Evolutionary conservation across 2,329 filamentous ascomycete species (phyloP).

Genomic region (Calonectria hongkongensis): DNA sequence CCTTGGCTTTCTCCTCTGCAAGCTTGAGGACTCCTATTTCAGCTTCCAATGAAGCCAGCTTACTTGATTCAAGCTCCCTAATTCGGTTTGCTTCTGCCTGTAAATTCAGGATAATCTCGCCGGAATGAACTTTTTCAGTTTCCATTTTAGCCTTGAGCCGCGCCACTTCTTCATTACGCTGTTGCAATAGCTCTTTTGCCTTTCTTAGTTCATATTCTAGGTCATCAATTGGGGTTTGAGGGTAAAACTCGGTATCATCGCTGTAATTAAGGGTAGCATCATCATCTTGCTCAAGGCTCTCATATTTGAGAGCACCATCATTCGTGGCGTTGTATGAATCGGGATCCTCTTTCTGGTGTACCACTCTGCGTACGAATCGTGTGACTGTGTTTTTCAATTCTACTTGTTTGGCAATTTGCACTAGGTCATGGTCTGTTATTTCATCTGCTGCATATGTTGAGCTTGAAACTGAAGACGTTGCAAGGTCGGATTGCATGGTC

Average conservation of each 20-base stretch:
- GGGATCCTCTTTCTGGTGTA: not conserved
- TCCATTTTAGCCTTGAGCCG: not conserved
- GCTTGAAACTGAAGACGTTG: not conserved
- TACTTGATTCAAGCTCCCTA: not conserved
- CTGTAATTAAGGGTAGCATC: not conserved
- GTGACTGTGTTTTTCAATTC: not conserved
- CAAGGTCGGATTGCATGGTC: not conserved
- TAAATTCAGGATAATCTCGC: too few relatives aligned
- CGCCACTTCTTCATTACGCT: not conserved
- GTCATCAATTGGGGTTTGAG: not conserved
- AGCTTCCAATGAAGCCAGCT: conserved; percentile 62
- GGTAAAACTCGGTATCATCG: not conserved
- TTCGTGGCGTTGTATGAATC: not conserved
- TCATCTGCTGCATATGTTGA: not conserved
- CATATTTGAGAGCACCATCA: not conserved
- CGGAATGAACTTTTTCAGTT: too few relatives aligned
- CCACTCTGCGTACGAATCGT: not conserved
- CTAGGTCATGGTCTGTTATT: not conserved
- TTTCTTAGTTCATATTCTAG: not conserved
- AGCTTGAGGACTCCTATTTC: conserved; percentile 70
- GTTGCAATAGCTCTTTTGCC: not conserved
- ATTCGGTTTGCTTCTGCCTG: not conserved
- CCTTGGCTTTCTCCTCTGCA: conserved; percentile 57
- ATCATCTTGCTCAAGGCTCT: not conserved
- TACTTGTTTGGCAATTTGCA: not conserved